Conservation (phyloP, 306 rosid species). For the Vigna trinervia region DNA sequence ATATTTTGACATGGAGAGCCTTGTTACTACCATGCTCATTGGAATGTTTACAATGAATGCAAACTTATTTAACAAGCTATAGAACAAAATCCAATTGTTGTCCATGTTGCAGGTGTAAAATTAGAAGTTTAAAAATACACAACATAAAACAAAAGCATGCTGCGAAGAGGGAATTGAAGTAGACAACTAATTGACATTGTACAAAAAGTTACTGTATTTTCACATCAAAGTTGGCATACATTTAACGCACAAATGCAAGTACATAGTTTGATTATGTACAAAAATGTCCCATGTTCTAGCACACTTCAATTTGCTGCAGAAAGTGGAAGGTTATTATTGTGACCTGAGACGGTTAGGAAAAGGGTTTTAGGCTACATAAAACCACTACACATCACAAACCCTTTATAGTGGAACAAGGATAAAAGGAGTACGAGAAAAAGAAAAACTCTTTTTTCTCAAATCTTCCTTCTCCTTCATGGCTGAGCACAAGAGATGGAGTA, state of each 20-base stretch:
- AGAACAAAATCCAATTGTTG: constrained; percentile 48
- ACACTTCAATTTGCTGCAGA: background rate
- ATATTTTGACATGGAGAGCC: constrained; percentile 58
- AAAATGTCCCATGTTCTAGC: constrained; percentile 16
- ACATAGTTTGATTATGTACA: background rate
- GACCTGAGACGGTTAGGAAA: background rate
- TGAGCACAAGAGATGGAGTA: constrained; percentile 17
- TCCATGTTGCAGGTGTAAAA: constrained; percentile 47
- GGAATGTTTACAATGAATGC: constrained; percentile 56
- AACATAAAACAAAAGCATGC: background rate
- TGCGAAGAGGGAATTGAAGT: constrained; percentile 5
- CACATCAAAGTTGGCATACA: background rate
- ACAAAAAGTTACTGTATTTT: background rate
- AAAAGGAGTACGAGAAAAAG: background rate
- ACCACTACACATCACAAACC: background rate
- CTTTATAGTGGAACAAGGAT: background rate
- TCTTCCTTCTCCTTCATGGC: background rate
- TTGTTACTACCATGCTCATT: constrained; percentile 62
- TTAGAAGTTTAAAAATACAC: constrained; percentile 41
- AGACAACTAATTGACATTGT: background rate
- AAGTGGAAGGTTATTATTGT: background rate
- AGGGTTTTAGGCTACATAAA: background rate
- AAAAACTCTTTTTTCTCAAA: background rate
- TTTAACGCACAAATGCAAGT: background rate
- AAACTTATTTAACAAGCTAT: constrained; percentile 42